Conservation (phyloP, 768 basidiomycete species). For the Cyathus striatus region DNA sequence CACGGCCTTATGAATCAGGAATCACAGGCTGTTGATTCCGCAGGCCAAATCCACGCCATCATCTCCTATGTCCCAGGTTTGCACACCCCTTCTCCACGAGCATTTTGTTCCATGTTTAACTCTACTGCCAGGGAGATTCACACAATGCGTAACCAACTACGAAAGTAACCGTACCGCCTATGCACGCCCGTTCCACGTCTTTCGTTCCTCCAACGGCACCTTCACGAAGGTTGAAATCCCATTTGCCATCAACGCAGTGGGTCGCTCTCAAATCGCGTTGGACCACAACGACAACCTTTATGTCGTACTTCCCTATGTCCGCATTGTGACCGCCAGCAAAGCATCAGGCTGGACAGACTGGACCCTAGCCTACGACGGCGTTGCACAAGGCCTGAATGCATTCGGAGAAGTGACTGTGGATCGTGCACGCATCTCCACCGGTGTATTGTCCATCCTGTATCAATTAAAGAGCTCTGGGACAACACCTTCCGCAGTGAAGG, state of each 20-base stretch:
- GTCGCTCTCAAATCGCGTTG: conserved; percentile 41
- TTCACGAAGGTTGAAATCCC: conserved; percentile 45
- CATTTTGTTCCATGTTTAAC: conserved; percentile 1
- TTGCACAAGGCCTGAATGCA: conserved; percentile 30
- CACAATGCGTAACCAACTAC: conserved; percentile 40
- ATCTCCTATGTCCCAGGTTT: conserved; percentile 46
- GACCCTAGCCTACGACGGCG: conserved; percentile 38
- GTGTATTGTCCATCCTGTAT: conserved; percentile 36
- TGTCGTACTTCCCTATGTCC: conserved; percentile 36
- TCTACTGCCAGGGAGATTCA: conserved; percentile 37
- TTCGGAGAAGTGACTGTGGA: conserved; percentile 45
- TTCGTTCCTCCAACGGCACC: conserved; percentile 29
- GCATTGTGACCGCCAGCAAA: conserved; percentile 40
- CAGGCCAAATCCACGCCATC: conserved; percentile 37
- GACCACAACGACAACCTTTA: conserved; percentile 38
- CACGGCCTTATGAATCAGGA: conserved; percentile 52
- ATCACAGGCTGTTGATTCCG: conserved; percentile 40
- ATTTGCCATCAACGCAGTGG: conserved; percentile 34
- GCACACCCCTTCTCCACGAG: neutral
- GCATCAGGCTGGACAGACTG: conserved; percentile 40
- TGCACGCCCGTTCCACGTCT: conserved; percentile 39
- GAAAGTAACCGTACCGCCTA: conserved; percentile 27
- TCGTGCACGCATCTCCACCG: conserved; percentile 29
- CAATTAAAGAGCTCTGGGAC: conserved; percentile 36
- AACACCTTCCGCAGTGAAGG: conserved; percentile 33